Percentiles rank a stretch among this genome's conserved stretches.
phyloP scores from a whole-genome alignment of 164 flowering plant genomes.

The Nelumbo lutea region DNA sequence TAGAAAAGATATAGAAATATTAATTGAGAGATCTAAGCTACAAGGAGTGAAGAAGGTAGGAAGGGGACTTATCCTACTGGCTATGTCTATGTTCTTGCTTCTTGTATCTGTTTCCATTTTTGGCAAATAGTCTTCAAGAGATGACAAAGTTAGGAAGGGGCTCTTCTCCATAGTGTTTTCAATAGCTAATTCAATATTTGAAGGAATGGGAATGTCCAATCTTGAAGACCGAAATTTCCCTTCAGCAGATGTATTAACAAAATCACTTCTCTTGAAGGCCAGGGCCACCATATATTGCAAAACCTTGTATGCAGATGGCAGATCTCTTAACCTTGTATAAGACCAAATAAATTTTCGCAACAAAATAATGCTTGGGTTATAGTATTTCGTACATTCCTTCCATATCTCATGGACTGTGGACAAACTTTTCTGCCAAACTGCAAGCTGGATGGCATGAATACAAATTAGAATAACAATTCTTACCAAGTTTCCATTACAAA shows the following conservation, averaged over 20 bases:
- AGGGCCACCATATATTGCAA: slow-evolving; percentile 70
- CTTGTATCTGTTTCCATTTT: slow-evolving; percentile 2
- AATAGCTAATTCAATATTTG: slow-evolving; percentile 12
- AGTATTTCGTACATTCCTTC: slow-evolving; percentile 55
- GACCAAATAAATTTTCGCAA: slow-evolving; percentile 63
- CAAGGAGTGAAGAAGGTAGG: no score
- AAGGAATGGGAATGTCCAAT: slow-evolving; percentile 70
- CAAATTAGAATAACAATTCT: neutral
- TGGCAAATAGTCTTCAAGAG: slow-evolving; percentile 7
- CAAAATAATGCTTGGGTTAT: slow-evolving; percentile 40
- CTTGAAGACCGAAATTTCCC: slow-evolving; percentile 32
- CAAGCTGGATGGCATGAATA: slow-evolving; percentile 49
- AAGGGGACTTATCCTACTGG: neutral
- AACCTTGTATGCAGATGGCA: slow-evolving; percentile 51
- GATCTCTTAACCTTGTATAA: slow-evolving; percentile 58
- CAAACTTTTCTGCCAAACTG: slow-evolving; percentile 61
- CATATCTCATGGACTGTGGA: slow-evolving; percentile 60
- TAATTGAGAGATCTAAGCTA: no score
- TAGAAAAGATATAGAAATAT: no score
- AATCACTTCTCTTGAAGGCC: slow-evolving; percentile 28
- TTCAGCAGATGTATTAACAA: slow-evolving; percentile 20
- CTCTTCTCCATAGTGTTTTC: slow-evolving; percentile 15
- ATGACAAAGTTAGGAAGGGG: slow-evolving; percentile 6
- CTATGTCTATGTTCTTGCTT: neutral
- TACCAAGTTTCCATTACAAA: neutral